Evolutionary conservation across 768 basidiomycete genomes (phyloP), one percentile per base, ranked within the genome.

Genomic region (Phlegmacium glaucopus): DNA sequence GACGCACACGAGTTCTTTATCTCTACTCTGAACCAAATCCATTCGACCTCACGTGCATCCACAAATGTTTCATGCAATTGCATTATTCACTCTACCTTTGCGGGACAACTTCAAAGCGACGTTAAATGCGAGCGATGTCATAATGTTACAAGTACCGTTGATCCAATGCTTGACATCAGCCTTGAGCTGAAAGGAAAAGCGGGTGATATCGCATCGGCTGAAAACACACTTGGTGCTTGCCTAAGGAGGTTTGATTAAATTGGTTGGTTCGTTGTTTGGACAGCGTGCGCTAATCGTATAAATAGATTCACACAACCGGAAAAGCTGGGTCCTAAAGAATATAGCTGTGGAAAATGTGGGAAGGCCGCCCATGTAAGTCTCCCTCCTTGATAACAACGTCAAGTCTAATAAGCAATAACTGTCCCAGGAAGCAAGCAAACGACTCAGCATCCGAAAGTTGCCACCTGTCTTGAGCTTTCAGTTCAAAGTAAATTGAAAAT

Each of bases 391-490:
- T 48, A 16, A 39, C 27, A 12, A 28, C 18, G 15, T 4, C 12
- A 16, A 48, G 16, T 48, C 40, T 44, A 22, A 50, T 18, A 10
- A 18, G 11, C 28, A 30, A 48, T 18, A 25, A 27, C 35, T 17
- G n/a, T 25, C 38, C 10, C 62, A 90, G 79, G 83, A 87, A 55
- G 89, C 87, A 1, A 90, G 81, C 54, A 93, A 94, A 61, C 83
- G 90, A 6, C 71, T 97, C 42, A 90, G 87, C 55, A 84, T 97
- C 55, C 81, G 79, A 42, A 87, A 84, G 55, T 72, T 98, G 7
- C 94, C 95, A 0, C 86, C 90, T 0, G 93, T 95, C 1, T 70
- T 98, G 39, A 90, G 88, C 55, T 90, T 98, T 57, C 95, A 97
- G 62, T 86, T 98, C 73, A 98, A 98, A 78, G 94, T 90, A 49